A percentile compares a stretch with the other conserved stretches of the same genome.
phyloP scores from a whole-genome alignment of 371 early-diverging fungal species.

The Parasitella parasitica region DNA sequence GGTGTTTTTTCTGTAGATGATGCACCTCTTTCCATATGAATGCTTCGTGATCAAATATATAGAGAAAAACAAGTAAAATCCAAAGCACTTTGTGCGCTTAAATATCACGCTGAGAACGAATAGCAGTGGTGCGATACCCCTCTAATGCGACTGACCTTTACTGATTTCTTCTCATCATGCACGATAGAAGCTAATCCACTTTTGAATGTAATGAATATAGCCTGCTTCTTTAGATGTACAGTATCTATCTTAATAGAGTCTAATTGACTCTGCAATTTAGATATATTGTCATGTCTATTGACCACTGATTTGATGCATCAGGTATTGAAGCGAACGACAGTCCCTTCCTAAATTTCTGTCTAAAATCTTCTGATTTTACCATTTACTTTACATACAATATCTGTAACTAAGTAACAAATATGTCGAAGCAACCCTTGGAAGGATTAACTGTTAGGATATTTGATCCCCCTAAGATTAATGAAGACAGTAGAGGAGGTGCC shows the following conservation, averaged over 20 bases:
- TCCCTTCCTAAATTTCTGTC: too few species aligned
- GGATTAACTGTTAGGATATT: constrained; percentile 15
- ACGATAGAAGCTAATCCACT: too few species aligned
- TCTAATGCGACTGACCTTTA: too few species aligned
- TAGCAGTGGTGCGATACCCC: too few species aligned
- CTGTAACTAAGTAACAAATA: background rate
- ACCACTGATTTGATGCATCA: too few species aligned
- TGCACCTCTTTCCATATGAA: constrained; percentile 6
- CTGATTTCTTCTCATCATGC: too few species aligned
- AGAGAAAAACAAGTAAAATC: background rate
- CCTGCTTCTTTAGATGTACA: too few species aligned
- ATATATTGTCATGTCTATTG: too few species aligned
- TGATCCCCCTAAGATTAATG: background rate
- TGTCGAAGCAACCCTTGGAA: constrained; percentile 18
- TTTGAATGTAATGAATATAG: too few species aligned
- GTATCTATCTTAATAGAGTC: too few species aligned
- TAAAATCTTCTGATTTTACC: background rate
- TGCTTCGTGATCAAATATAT: background rate
- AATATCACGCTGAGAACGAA: background rate
- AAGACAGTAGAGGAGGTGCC: background rate
- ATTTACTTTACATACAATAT: background rate
- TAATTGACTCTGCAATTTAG: too few species aligned
- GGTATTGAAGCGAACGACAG: too few species aligned
- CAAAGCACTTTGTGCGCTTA: background rate
- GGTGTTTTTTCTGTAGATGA: background rate